Evolutionary conservation across 139 green algal species (phyloP).

Genomic region (Tetraselmis striata): DNA sequence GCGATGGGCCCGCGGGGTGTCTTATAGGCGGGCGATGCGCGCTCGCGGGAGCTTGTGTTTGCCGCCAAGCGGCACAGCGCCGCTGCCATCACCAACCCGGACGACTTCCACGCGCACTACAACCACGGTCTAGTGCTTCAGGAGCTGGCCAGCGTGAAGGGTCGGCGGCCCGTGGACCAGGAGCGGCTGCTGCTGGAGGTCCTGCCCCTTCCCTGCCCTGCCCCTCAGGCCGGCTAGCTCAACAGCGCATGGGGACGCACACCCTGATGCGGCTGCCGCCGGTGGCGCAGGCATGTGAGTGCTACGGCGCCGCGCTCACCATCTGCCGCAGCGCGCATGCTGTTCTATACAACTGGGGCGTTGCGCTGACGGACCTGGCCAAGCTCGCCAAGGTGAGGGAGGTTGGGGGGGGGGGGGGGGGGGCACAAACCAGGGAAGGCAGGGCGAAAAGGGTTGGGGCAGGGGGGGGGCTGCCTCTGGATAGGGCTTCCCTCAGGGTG

Average conservation of each 20-base stretch:
- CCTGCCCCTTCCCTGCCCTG: too few species aligned
- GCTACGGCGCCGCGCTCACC: slow-evolving; percentile 39
- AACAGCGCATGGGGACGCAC: too few species aligned
- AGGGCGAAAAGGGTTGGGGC: too few species aligned
- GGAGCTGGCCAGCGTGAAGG: slow-evolving; percentile 34
- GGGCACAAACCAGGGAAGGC: too few species aligned
- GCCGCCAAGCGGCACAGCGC: background rate
- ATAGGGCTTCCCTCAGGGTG: background rate
- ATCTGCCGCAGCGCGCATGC: slow-evolving; percentile 28
- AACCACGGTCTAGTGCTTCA: slow-evolving; percentile 64
- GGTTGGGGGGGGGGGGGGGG: too few species aligned
- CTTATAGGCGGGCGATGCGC: background rate
- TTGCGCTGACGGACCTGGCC: slow-evolving; percentile 64
- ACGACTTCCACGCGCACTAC: slow-evolving; percentile 54
- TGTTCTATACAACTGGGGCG: slow-evolving; percentile 72
- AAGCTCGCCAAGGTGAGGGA: slow-evolving; percentile 21
- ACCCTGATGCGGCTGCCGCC: too few species aligned
- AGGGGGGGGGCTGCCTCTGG: background rate
- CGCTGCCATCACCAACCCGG: background rate
- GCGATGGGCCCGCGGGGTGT: too few species aligned
- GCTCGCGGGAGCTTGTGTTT: background rate
- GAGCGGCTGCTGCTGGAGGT: background rate
- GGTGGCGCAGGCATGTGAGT: slow-evolving; percentile 52
- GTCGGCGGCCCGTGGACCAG: background rate
- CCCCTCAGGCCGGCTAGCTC: too few species aligned